Base-by-base conservation (phyloP, 2,329 filamentous ascomycete species). In the Xylariales sp. region DNA sequence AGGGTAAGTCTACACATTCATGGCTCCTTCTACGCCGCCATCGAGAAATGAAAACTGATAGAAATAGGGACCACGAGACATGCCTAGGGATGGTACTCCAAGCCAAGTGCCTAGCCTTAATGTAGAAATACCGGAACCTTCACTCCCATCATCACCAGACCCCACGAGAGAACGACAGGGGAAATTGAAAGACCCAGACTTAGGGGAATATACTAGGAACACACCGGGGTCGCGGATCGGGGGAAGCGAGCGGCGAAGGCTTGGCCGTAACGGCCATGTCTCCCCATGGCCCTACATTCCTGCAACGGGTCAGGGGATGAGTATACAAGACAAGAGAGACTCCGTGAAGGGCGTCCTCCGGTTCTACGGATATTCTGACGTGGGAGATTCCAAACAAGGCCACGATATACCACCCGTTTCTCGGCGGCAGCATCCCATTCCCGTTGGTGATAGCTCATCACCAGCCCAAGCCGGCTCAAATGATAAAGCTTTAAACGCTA, bases 11-110 rank as follows among this genome's bases (percentile, higher is more conserved):
- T 14, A 52, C 1, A 34, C 6, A 7, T 41, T 43, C 52, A 18
- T 14, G 46, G 14, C 8, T 2, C 34, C 1, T 34, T 43, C 1
- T 60, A 7, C 34, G 14, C 18, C 4, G 10, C 14, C 14, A 18
- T 36, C 8, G 7, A 41, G 23, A 8, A 10, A 58, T 18, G 41
- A 12, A 14, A 66, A 39, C 57, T 65, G 16, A 68, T 30, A 4
- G 5, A 48, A 53, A 49, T 32, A 62, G 66, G 23, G 23, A 3
- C 48, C 34, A 34, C 55, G 48, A 34, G 36, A 69, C 18, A 14
- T 16, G 18, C 34, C 41, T 10, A 32, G 32, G 36, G 39, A 43
- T 16, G 30, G 34, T 4, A 12, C n/a, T 23, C 23, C 30, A 62
- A 36, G 39, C 3, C 50, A 46, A 39, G 18, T 14, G 16, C 30